phyloP scores from a whole-genome alignment of 129 eudicot genomes.

The Gnaphalium uliginosum region DNA sequence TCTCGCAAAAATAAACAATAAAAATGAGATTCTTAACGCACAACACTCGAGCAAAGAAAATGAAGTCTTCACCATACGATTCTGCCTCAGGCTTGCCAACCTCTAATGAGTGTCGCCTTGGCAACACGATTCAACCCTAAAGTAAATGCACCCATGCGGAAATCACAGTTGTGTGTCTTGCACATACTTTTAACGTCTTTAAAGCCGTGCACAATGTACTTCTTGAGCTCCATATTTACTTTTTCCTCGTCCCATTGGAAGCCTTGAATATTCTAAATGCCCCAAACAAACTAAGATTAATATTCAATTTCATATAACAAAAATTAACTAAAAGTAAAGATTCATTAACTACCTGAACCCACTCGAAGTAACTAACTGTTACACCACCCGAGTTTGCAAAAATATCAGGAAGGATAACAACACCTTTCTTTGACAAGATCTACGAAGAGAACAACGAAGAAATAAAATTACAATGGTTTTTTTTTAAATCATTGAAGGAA shows the following conservation, averaged over 20 bases:
- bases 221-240: constrained; percentile 80
- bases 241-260: constrained; percentile 95
- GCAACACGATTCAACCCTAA: constrained; percentile 94
- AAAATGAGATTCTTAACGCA: background rate
- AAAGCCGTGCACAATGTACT: constrained; percentile 71
- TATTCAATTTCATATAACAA: background rate
- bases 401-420: constrained; percentile 85
- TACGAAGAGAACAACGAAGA: constrained; percentile 8
- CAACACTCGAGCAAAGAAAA: background rate
- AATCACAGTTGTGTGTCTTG: constrained; percentile 82
- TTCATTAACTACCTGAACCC: constrained; percentile 80
- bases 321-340: background rate
- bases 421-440: constrained; percentile 90
- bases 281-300: background rate
- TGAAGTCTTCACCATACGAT: background rate
- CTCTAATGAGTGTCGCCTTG: constrained; percentile 85
- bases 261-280: constrained; percentile 88
- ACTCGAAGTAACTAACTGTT: constrained; percentile 95
- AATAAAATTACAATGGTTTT: background rate
- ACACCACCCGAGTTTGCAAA: constrained; percentile 96
- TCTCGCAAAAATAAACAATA: no score
- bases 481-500: background rate
- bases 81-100: constrained; percentile 69
- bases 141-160: constrained; percentile 97
- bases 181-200: constrained; percentile 91